These are phyloP conservation scores for Poa annua DNA, from an alignment of 176 grass and related monocot species.

Conservation along the genomic window DNA sequence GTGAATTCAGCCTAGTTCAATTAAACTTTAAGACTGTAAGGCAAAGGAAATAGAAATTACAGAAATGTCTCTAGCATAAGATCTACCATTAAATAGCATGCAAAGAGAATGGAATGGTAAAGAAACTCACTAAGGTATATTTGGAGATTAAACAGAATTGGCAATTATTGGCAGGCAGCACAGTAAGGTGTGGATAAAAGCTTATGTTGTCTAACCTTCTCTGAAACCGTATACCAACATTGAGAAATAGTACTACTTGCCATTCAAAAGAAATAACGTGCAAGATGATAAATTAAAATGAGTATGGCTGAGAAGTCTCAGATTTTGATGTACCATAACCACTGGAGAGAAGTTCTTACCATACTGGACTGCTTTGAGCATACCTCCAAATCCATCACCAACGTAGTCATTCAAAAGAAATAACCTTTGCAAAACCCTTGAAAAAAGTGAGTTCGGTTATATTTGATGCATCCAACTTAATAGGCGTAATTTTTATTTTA, in stretches of 20 bases:
- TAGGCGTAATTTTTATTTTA: constrained; percentile 25
- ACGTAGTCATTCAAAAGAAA: constrained; percentile 71
- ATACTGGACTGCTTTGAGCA: constrained; percentile 27
- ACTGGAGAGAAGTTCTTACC: constrained; percentile 80
- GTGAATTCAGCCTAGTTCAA: not conserved
- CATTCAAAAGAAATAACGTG: constrained; percentile 10
- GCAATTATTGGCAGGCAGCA: not conserved
- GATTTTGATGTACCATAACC: constrained; percentile 69
- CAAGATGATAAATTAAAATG: constrained; percentile 18
- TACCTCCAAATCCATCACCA: constrained; percentile 84
- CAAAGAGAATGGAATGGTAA: not conserved
- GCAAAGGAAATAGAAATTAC: not conserved
- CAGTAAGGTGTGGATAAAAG: not conserved
- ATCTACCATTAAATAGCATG: not conserved
- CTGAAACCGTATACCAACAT: not conserved
- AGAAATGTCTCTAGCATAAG: constrained; percentile 3
- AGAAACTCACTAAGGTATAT: not conserved
- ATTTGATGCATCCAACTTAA: not conserved
- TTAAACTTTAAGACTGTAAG: not conserved
- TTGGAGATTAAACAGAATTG: not conserved
- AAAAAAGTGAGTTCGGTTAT: constrained; percentile 31
- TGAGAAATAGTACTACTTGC: not conserved
- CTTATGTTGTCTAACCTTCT: constrained; percentile 23
- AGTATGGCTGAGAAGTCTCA: not conserved
- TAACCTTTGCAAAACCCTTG: constrained; percentile 81